These are phyloP conservation scores for Acrocalymma vagum DNA, from an alignment of 2,329 filamentous ascomycete species.

Conservation along the genomic window DNA sequence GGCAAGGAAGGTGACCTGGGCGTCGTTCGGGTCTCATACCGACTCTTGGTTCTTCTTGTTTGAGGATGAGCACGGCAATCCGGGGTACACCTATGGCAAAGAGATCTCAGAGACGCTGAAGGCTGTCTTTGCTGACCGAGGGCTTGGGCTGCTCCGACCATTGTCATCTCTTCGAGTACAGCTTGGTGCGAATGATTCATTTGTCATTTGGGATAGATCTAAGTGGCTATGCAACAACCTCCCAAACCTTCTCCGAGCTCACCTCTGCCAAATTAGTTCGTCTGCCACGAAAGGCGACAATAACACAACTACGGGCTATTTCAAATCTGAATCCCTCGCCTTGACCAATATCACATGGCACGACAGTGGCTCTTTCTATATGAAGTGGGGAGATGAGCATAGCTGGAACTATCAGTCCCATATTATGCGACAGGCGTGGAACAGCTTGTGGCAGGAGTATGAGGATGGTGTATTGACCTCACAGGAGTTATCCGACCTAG, in stretches of 20 bases:
- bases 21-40: constrained; percentile 29
- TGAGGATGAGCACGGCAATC: constrained; percentile 20
- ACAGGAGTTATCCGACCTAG: constrained; percentile 20
- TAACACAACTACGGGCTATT: constrained; percentile 14
- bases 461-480: neutral
- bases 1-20: constrained; percentile 32
- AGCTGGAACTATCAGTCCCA: constrained; percentile 19
- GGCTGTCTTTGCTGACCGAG: constrained; percentile 13
- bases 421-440: constrained; percentile 22
- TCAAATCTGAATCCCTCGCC: constrained; percentile 13
- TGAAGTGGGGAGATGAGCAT: constrained; percentile 13
- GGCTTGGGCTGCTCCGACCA: constrained; percentile 1
- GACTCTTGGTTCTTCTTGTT: constrained; percentile 39
- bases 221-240: constrained; percentile 27
- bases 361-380: constrained; percentile 27
- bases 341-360: constrained; percentile 28
- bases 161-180: constrained; percentile 28
- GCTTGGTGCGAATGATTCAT: constrained; percentile 31
- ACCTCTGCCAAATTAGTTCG: constrained; percentile 18
- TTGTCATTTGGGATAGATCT: constrained; percentile 27
- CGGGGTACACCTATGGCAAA: constrained; percentile 15
- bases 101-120: constrained; percentile 14
- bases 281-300: constrained; percentile 1
- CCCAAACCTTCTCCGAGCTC: constrained; percentile 12
- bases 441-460: constrained; percentile 20